Base-by-base conservation (phyloP, 176 grass and related monocot species). In the Zizania latifolia region DNA sequence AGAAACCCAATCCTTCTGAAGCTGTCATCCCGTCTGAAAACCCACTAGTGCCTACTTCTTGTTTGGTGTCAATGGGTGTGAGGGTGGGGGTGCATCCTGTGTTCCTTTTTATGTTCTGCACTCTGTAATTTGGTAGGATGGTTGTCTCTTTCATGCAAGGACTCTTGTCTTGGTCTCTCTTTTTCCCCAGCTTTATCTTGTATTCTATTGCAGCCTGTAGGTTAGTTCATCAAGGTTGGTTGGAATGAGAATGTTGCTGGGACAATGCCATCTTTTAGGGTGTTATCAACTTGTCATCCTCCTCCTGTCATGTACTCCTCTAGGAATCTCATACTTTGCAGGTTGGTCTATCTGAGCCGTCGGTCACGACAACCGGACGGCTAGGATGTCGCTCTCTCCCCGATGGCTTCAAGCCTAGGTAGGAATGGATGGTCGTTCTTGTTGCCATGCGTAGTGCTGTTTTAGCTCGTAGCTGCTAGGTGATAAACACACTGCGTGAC, bases 81-180 rank as follows among this genome's bases (percentile, higher is more conserved):
- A 75, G 14, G 62, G 21, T 59, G 51, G 23, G 23, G 62, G 10
- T 37, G 24, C 14, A 2, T 61, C 48, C 58, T 43, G 29, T 72
- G 22, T 72, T 27, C 48, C 38, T 40, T 54, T 9, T 1, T 40
- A 33, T 54, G 55, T 31, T 68, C 54, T 70, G 62, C 68, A 67
- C 22, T 36, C 27, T 19, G 44, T 81, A 50, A 84, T 83, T 35
- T 60, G 86, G 87, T 89, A 66, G 70, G 76, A 74, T 50, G 76
- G 14, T 22, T 74, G 86, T 86, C 86, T 24, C 80, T 87, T 56
- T 81, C 83, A 22, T 72, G 62, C 70, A 75, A 84, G 75, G 53
- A 82, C 77, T 1, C 38, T 59, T 30, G 17, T 19, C 38, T 64
- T 22, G n/a, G n/a, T n/a, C n/a, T n/a, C 3, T 23, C 24, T 21